Evolutionary conservation across 805 yeast genomes (phyloP).

Genomic region (Starmerella geochares): DNA sequence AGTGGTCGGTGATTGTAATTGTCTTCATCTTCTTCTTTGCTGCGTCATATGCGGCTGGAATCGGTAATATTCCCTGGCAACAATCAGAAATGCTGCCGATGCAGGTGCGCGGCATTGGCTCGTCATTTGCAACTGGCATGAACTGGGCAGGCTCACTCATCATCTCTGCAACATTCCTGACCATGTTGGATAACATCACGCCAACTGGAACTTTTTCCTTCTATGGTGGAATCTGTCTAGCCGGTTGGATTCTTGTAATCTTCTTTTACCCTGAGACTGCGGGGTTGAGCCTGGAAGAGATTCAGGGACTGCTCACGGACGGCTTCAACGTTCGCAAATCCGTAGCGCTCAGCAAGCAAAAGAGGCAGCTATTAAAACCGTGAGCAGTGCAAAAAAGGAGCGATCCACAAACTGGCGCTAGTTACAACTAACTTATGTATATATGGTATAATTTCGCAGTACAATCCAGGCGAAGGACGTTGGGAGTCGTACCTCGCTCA

Average conservation of each 20-base stretch:
- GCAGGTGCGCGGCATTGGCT: constrained; percentile 84
- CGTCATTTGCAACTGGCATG: constrained; percentile 80
- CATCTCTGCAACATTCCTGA: constrained; percentile 82
- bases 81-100: constrained; percentile 93
- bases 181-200: constrained; percentile 86
- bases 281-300: constrained; percentile 83
- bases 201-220: constrained; percentile 92
- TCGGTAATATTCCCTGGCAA: constrained; percentile 98
- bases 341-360: constrained; percentile 38
- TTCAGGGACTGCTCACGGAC: constrained; percentile 64
- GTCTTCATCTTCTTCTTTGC: constrained; percentile 78
- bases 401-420: no score
- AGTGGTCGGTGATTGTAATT: constrained; percentile 83
- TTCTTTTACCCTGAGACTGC: constrained; percentile 89
- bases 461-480: background rate
- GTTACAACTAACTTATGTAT: no score
- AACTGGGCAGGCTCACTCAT: constrained; percentile 94
- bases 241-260: constrained; percentile 63
- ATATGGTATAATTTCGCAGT: background rate
- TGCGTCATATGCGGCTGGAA: constrained; percentile 85
- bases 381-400: background rate
- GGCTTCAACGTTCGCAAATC: constrained; percentile 79
- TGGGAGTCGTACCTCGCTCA: no score
- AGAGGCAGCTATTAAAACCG: constrained; percentile 15
- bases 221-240: constrained; percentile 69